Base-by-base conservation (phyloP, 129 eudicot species). In the Centaurea solstitialis region DNA sequence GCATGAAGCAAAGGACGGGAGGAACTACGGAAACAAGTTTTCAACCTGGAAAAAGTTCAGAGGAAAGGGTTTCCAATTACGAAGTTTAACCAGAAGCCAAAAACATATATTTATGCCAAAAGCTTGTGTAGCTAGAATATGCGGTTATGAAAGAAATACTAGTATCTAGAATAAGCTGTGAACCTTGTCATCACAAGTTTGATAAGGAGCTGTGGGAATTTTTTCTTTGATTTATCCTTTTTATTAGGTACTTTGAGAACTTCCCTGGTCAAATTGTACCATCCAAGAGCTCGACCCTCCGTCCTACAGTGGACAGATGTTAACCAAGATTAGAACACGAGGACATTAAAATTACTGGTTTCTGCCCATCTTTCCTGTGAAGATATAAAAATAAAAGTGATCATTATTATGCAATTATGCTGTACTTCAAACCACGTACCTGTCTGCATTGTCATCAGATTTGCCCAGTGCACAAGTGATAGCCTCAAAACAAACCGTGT, bases 1-100 rank as follows among this genome's bases (percentile, higher is more conserved):
- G 98, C 93, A 89, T 95, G 99, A 77, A 95, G 96, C 33, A 93
- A 94, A 66, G 99, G 99, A 45, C 99, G 88, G 24, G 99, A 95
- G 90, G 87, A 95, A 85, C 99, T 95, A 45, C 97, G 90, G 70
- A 95, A 95, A 74, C 97, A 88, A 84, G 94, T 89, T 81, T 95
- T 97, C 78, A 95, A 77, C 89, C 99, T 95, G 86, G 7, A 57
- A 57, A 57, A 6, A 11, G 35, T 13, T 68, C 18, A 26, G 73
- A 68, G 73, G 23, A 68, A 68, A 26, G 9, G 43, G 41, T 26
- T 33, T 68, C 18, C 21, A 33, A 68, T 68, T 10, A 15, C 30
- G 1, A 45, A 50, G 78, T n/a, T n/a, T 17, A 74, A 50, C 12
- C 26, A 74, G 26, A 50, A 50, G 17, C 9, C 38, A 4, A 23